Evolutionary conservation across 805 yeast genomes (phyloP).

Genomic region (Lipomyces orientalis): DNA sequence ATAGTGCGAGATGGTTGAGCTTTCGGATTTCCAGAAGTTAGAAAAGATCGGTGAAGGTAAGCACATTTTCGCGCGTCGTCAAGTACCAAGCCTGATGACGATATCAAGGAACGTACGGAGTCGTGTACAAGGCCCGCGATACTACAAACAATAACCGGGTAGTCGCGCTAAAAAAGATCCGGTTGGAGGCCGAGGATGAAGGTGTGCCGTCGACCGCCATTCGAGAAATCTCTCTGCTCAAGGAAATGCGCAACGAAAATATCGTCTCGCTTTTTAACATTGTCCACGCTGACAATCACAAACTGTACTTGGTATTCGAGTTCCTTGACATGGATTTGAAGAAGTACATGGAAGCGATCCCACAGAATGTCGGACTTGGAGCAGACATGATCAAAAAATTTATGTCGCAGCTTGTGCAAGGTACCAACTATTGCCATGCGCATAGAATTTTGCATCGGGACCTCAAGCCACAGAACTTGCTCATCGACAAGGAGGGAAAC

Average conservation of each 20-base stretch:
- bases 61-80: conserved; percentile 33
- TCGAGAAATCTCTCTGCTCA: conserved; percentile 90
- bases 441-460: conserved; percentile 95
- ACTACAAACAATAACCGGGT: conserved; percentile 87
- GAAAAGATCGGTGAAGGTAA: conserved; percentile 96
- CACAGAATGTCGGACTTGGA: conserved; percentile 88
- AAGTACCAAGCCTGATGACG: neutral
- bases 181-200: conserved; percentile 95
- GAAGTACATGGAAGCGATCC: conserved; percentile 94
- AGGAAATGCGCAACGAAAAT: conserved; percentile 92
- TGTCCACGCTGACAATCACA: conserved; percentile 92
- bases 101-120: conserved; percentile 83
- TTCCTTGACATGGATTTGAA: conserved; percentile 92
- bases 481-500: conserved; percentile 94
- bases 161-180: conserved; percentile 93
- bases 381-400: conserved; percentile 89
- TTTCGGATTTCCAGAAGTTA: conserved; percentile 88
- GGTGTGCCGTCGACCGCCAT: conserved; percentile 99
- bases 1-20: conserved; percentile 67
- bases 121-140: conserved; percentile 94
- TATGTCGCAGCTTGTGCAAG: conserved; percentile 88
- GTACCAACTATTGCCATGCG: conserved; percentile 90
- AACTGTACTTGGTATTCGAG: conserved; percentile 90
- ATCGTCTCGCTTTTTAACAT: conserved; percentile 91
- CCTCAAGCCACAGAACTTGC: conserved; percentile 92